These are phyloP conservation scores for Tylopilus felleus DNA, from an alignment of 768 basidiomycete species.

Conservation along the genomic window DNA sequence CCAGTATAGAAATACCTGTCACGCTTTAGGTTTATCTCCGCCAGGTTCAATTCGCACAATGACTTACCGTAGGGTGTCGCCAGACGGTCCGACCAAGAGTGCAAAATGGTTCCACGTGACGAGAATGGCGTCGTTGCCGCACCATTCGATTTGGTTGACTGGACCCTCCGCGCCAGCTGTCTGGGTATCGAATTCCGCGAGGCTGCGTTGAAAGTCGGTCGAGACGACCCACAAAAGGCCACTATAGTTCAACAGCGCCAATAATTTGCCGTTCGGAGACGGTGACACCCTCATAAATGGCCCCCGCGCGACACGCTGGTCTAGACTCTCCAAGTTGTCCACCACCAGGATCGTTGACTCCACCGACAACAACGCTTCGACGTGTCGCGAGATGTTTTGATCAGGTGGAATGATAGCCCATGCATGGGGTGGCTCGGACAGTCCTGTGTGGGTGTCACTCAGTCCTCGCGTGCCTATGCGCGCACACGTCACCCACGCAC, in stretches of 20 bases:
- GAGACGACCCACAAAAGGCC: slow-evolving; percentile 92
- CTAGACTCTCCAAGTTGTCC: slow-evolving; percentile 84
- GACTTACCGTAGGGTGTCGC: slow-evolving; percentile 78
- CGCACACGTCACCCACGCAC: slow-evolving; percentile 41
- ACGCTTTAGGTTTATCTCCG: slow-evolving; percentile 9
- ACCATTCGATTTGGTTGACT: slow-evolving; percentile 84
- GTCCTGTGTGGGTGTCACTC: slow-evolving; percentile 38
- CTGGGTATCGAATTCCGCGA: slow-evolving; percentile 82
- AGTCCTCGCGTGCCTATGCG: slow-evolving; percentile 4
- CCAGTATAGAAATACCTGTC: slow-evolving; percentile 79
- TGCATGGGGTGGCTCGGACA: slow-evolving; percentile 75
- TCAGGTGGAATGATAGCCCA: slow-evolving; percentile 93
- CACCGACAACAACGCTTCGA: slow-evolving; percentile 82
- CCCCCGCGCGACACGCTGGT: slow-evolving; percentile 84
- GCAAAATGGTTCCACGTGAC: slow-evolving; percentile 78
- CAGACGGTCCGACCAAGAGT: slow-evolving; percentile 88
- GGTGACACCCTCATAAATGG: slow-evolving; percentile 86
- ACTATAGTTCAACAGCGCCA: slow-evolving; percentile 74
- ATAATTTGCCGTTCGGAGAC: slow-evolving; percentile 91
- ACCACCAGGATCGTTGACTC: slow-evolving; percentile 78
- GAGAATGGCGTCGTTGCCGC: slow-evolving; percentile 91
- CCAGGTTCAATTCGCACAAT: neutral
- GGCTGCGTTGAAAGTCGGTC: slow-evolving; percentile 81
- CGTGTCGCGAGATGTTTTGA: slow-evolving; percentile 82
- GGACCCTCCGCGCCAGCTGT: slow-evolving; percentile 54